A percentile compares a stretch with the other conserved stretches of the same genome.
These are phyloP conservation scores for Dichomitus squalens DNA, from an alignment of 1,284 basidiomycete genomes.

Conservation along the genomic window DNA sequence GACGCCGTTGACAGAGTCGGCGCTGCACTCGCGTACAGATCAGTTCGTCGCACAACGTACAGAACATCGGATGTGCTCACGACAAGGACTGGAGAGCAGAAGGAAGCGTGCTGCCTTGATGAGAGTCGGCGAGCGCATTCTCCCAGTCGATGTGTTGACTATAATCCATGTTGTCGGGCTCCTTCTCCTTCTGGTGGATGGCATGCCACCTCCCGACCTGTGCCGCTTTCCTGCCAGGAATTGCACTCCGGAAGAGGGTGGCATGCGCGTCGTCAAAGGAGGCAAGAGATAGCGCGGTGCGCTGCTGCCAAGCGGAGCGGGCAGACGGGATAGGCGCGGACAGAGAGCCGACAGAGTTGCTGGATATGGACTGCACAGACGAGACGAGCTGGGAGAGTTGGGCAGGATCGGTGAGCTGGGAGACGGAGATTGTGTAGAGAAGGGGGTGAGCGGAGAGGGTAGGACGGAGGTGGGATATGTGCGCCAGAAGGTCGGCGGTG, in stretches of 20 bases:
- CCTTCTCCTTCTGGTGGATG: slow-evolving; percentile 34
- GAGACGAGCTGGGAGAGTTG: slow-evolving; percentile 51
- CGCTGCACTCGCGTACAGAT: slow-evolving; percentile 28
- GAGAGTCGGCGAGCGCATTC: slow-evolving; percentile 46
- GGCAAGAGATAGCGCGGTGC: slow-evolving; percentile 55
- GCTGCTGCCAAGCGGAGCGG: slow-evolving; percentile 16
- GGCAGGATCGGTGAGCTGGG: slow-evolving; percentile 23
- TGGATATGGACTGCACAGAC: slow-evolving; percentile 42
- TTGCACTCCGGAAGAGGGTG: slow-evolving; percentile 57
- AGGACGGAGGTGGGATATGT: slow-evolving; percentile 38
- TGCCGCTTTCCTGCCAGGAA: slow-evolving; percentile 54
- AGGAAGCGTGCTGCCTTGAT: slow-evolving; percentile 36
- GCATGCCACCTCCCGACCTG: slow-evolving; percentile 74
- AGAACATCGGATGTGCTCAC: slow-evolving; percentile 32
- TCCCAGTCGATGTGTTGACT: slow-evolving; percentile 48
- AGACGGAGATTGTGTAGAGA: slow-evolving; percentile 46
- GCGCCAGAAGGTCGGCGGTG: slow-evolving; percentile 38
- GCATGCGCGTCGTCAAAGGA: slow-evolving; percentile 43
- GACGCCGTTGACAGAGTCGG: slow-evolving; percentile 47
- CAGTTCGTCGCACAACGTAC: too few relatives aligned
- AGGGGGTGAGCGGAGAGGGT: slow-evolving; percentile 40
- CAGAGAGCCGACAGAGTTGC: slow-evolving; percentile 58
- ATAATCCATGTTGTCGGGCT: slow-evolving; percentile 10
- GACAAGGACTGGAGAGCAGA: slow-evolving; percentile 37
- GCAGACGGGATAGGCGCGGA: slow-evolving; percentile 45